Evolutionary conservation across 2,329 filamentous ascomycete genomes (phyloP), one percentile per base, ranked within the genome.

Genomic region (Geosmithia flava): DNA sequence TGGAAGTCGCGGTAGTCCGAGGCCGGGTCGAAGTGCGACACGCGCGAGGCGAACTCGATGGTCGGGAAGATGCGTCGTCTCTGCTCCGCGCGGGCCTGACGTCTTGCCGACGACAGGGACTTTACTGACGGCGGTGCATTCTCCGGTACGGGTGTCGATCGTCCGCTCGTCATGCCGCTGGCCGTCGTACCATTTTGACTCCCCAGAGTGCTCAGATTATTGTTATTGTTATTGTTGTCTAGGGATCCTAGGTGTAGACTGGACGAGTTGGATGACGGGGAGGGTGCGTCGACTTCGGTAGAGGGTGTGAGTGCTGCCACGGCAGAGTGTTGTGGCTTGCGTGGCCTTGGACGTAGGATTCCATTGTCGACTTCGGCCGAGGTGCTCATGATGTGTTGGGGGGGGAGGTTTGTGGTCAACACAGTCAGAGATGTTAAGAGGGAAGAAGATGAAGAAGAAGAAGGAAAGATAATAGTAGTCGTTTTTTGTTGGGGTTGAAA

Each of bases 1-100:
- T 88, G 81, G 63, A 98, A 98, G 66, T 98, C 89, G 59, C 82
- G 82, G 63, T 97, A 90, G 59, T 95, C 89, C 65, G 87, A 95
- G 46, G 80, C 76, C 0, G 90, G 89, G 61, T 98, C 93, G 62
- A 98, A 95, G 68, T 98, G 91, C 17, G 91, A 97, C 20, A 97
- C 83, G 49, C 93, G 85, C 51, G 85, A 83, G 41, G 87, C 79
- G 68, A 91, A 98, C 59, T 95, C 87, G 61, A 95, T 89, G 20
- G 87, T 93, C 20, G 94, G 91, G 63, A 97, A 98, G 55, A 96
- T 74, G 55, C 90, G 84, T 49, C 83, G 83, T 54, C 85, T 82
- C 57, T 88, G 85, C 62, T 89, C 80, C 51, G 85, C 86, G 59
- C 89, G 84, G 46, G 84, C 81, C 58, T 91, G 85, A 62, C 88